phyloP scores from a whole-genome alignment of 768 basidiomycete genomes.

The Galerina sulciceps region DNA sequence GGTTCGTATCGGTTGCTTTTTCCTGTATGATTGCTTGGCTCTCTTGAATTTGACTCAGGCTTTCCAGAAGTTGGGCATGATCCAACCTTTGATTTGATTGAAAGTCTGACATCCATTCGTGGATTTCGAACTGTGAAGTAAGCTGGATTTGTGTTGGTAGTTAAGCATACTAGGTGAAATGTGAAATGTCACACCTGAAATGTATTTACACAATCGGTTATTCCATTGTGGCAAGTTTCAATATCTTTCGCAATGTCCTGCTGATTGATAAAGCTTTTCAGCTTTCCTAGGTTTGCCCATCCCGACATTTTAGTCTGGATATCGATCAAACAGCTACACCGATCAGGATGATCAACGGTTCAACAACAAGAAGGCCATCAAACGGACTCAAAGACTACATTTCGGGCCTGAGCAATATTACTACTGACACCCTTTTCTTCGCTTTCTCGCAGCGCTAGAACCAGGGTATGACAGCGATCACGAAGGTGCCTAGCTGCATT shows the following conservation, averaged over 20 bases:
- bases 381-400: constrained; percentile 31
- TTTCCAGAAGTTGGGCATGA: constrained; percentile 44
- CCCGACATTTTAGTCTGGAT: constrained; percentile 45
- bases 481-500: constrained; percentile 46
- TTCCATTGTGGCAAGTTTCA: constrained; percentile 43
- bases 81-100: constrained; percentile 41
- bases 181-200: constrained; percentile 43
- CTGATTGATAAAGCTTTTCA: constrained; percentile 52
- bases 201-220: constrained; percentile 49
- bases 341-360: not conserved
- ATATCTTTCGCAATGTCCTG: constrained; percentile 47
- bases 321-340: constrained; percentile 21
- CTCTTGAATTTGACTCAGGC: constrained; percentile 48
- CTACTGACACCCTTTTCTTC: constrained; percentile 32
- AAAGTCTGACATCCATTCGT: constrained; percentile 52
- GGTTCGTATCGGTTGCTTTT: constrained; percentile 34
- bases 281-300: constrained; percentile 43
- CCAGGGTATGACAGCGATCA: constrained; percentile 48
- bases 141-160: constrained; percentile 34
- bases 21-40: constrained; percentile 38
- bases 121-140: constrained; percentile 47
- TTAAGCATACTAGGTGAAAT: too few relatives aligned
- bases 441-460: constrained; percentile 42
- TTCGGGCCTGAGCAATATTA: constrained; percentile 35
- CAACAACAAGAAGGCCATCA: not conserved